Base-by-base conservation (phyloP, 176 grass and related monocot species). In the Oryza officinalis region DNA sequence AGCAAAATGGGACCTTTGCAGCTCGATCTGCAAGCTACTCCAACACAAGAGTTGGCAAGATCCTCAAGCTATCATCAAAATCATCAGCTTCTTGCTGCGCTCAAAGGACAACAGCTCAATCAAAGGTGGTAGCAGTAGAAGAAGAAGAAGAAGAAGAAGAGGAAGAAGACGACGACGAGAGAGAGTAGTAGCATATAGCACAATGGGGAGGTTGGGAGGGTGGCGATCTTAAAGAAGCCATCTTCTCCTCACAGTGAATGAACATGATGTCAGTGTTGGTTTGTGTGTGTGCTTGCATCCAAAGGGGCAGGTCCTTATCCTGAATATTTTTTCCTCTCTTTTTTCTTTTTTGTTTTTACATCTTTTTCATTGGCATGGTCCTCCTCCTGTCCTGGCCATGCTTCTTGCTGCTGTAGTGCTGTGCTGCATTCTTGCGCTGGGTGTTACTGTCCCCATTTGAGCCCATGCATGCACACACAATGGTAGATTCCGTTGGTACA, bases 151-250 rank as follows among this genome's bases (percentile, higher is more conserved):
- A 40, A 40, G 71, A 74, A 35, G 70, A 83, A 8, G 44, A 35
- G 1, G 59, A 27, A n/a, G 23, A 44, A 22, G 28, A 15, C 23
- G 23, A 44, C 14, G 28, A 15, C 23, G 26, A 35, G 72, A 38
- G 35, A 11, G 27, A 8, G 59, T 8, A 30, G 2, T 33, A 59
- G 50, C 50, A 57, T 47, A 69, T 68, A 28, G 27, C 47, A 45
- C 33, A 52, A 28, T 30, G 83, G 27, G 67, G 85, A 30, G 78
- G 49, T 37, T 75, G 78, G 67, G 84, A 67, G 84, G 63, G 84
- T 69, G 80, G 75, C 64, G 80, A 83, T 90, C 80, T 83, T 90
- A 87, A 90, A 90, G 80, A 73, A 79, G 75, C n/a, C 72, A 64
- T 25, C 43, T 70, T 25, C 43, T 27, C 45, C 59, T 64, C 33